phyloP scores from a whole-genome alignment of 2,329 filamentous ascomycete genomes.

The Coniochaeta pulveracea region DNA sequence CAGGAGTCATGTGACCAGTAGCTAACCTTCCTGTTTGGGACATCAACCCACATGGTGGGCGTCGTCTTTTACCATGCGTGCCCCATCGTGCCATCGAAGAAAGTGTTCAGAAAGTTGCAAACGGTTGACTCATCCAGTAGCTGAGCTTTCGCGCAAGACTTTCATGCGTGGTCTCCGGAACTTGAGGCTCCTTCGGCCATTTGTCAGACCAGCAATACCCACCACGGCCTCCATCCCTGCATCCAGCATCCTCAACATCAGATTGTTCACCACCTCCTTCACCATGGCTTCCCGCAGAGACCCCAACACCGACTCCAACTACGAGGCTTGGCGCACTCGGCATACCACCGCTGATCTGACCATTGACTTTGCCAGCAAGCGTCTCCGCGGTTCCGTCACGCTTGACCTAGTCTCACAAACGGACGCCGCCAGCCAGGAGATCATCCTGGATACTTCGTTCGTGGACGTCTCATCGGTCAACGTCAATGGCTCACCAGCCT shows the following conservation, averaged over 20 bases:
- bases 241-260: constrained; percentile 5
- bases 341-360: constrained; percentile 75
- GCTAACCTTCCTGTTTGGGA: too few relatives aligned
- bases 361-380: constrained; percentile 73
- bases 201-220: background rate
- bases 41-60: too few relatives aligned
- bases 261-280: constrained; percentile 9
- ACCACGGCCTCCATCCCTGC: constrained; percentile 2
- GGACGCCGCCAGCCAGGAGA: constrained; percentile 59
- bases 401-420: constrained; percentile 70
- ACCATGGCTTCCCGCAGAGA: constrained; percentile 44
- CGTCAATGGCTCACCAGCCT: constrained; percentile 50
- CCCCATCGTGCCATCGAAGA: too few relatives aligned
- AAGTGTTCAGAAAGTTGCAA: too few relatives aligned
- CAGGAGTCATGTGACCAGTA: too few relatives aligned
- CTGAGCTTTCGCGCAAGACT: background rate
- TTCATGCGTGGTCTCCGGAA: constrained; percentile 1
- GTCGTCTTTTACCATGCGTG: too few relatives aligned
- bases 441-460: constrained; percentile 81
- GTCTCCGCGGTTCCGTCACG: constrained; percentile 64
- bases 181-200: constrained; percentile 1
- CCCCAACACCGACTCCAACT: constrained; percentile 86
- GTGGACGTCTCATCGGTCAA: constrained; percentile 63
- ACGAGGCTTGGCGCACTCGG: constrained; percentile 73
- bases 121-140: too few relatives aligned